Base-by-base conservation (phyloP, 2,329 filamentous ascomycete species). In the Colletotrichum viniferum region DNA sequence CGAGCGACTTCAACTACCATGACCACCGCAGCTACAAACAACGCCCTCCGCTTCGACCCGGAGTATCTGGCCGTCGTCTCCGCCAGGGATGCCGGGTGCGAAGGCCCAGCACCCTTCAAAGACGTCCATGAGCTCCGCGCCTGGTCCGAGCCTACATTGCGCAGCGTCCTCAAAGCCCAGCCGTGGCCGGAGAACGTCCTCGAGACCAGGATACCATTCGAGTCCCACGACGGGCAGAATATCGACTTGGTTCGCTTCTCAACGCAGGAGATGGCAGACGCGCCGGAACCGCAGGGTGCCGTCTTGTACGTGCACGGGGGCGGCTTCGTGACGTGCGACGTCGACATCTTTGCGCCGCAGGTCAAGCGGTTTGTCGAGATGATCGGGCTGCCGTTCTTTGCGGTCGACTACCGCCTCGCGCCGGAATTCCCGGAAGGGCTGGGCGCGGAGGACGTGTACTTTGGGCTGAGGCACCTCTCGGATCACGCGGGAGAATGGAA, bases 361-460 rank as follows among this genome's bases (percentile, higher is more conserved):
- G 77, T 85, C 38, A 77, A 82, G 24, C 69, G 73, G 7, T 78
- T 81, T 48, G 84, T 82, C 4, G 63, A 71, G 5, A 66, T 71
- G 6, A 79, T 81, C 6, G 81, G 83, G 2, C 79, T 86, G 14
- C 82, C 82, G 6, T 79, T 86, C 55, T 81, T 85, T 56, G 79
- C 81, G 2, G 80, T 87, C 26, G 85, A 87, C 16, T 88, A 87
- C 78, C 82, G 86, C 4, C 81, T 86, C 5, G 84, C 86, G 6
- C 87, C 87, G 1, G 86, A 88, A 77, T 73, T 85, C 60, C 82
- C 80, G 4, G 83, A 82, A 14, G 85, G 86, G 0, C 77, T 78
- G 0, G 83, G 81, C 1, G 77, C 84, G 1, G 81, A 84, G 56
- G 86, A 88, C 71, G 80, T 80, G 56, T 84, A 84, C 76, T 80